These are phyloP conservation scores for Bullera alba DNA, from an alignment of 768 basidiomycete species.

Conservation along the genomic window DNA sequence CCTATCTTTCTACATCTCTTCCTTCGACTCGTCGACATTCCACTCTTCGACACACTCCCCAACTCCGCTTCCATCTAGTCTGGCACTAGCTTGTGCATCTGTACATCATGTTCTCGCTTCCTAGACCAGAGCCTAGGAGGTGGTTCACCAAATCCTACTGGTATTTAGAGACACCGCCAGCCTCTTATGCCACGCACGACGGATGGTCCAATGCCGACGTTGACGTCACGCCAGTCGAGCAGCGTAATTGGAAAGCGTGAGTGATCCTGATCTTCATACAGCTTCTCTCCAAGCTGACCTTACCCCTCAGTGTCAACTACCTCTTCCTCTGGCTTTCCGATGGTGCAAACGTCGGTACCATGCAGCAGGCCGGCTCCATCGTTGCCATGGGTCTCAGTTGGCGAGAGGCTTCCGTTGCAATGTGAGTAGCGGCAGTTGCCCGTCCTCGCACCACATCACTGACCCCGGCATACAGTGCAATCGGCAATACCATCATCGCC, in stretches of 20 bases:
- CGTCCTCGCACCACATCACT: conserved; percentile 49
- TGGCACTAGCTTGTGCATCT: not conserved
- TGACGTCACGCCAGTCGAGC: conserved; percentile 36
- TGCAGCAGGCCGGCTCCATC: conserved; percentile 40
- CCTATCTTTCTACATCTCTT: no score
- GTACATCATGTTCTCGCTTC: not conserved
- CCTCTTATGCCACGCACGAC: conserved; percentile 35
- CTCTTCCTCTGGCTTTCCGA: conserved; percentile 40
- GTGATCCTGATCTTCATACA: conserved; percentile 2
- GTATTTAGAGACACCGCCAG: conserved; percentile 37
- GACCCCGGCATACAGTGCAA: conserved; percentile 53
- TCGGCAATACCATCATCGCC: conserved; percentile 66
- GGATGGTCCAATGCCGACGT: conserved; percentile 41
- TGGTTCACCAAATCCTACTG: conserved; percentile 35
- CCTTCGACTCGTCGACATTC: no score
- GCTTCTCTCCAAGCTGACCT: not conserved
- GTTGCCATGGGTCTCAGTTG: conserved; percentile 35
- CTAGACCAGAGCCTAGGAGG: conserved; percentile 9
- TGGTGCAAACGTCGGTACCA: conserved; percentile 41
- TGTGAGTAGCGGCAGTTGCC: conserved; percentile 18
- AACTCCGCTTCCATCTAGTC: not conserved
- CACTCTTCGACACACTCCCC: not conserved
- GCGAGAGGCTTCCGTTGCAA: conserved; percentile 35
- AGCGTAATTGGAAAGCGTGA: conserved; percentile 37
- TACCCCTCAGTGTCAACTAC: conserved; percentile 24